Base-by-base conservation (phyloP, 164 flowering plant species). In the Vitis amurensis region DNA sequence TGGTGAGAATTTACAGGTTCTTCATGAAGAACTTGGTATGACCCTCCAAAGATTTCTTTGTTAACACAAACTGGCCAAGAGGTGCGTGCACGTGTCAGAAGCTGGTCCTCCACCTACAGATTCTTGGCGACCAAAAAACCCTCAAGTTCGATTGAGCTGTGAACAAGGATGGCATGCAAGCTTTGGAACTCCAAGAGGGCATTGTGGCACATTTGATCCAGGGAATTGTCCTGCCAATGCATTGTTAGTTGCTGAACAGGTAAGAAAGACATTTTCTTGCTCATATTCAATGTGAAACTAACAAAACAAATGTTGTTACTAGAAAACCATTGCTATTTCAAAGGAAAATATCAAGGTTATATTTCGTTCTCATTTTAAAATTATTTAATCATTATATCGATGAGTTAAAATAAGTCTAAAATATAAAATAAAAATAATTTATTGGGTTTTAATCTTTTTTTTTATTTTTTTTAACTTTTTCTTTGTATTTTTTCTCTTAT, bases 11-110 rank as follows among this genome's bases (percentile, higher is more conserved):
- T 69, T 87, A 9, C 69, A 83, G 53, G 89, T 87, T 30, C 73
- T 87, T 50, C 86, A 73, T 68, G 93, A 89, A 69, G 93, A 87
- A 71, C 70, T 85, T 12, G 86, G 91, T 0, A 89, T 44, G 88
- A 89, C 72, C 92, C 91, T 17, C 72, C 83, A 62, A 83, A 77
- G 66, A 87, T 87, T 50, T 73, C 85, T 53, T 17, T 89, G 61
- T n/a, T 30, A 7, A 72, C 79, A 29, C 72, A 71, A 59, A 82
- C 70, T 9, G 81, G 84, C 31, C 85, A 80, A 73, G 76, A 59
- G 65, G 71, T 85, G 29, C 87, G 93, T 64, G 75, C 80, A 12
- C 71, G 65, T 72, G 48, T 82, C 86, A 19, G 87, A 87, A 69
- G 70, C 67, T 10, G 86, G 85, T 76, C 89, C 81, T 58, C 81